A percentile compares a stretch with the other conserved stretches of the same genome.
Evolutionary conservation across 1,139 yeast species (phyloP).

Genomic region (Magnusiomyces tetraspermus): DNA sequence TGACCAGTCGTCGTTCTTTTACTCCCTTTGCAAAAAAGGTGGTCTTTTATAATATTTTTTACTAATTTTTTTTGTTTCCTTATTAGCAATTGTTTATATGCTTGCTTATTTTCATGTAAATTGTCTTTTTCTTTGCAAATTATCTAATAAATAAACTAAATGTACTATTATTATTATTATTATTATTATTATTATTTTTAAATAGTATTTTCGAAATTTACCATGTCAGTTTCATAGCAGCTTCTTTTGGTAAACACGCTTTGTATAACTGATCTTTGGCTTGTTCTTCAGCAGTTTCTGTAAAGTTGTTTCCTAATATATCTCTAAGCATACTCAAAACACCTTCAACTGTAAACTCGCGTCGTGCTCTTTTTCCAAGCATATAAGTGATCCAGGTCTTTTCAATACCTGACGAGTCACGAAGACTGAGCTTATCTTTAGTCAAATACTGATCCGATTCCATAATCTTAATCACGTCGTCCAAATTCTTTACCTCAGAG

Average conservation of each 20-base stretch:
- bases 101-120: no score
- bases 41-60: conserved; percentile 24
- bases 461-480: conserved; percentile 7
- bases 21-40: conserved; percentile 61
- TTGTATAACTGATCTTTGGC: conserved; percentile 8
- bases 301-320: conserved; percentile 6
- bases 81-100: background rate
- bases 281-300: conserved; percentile 4
- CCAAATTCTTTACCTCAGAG: conserved; percentile 4
- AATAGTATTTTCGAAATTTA: background rate
- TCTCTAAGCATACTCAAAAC: conserved; percentile 5
- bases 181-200: background rate
- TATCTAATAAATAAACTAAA: no score
- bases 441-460: conserved; percentile 8
- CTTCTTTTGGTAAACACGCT: conserved; percentile 5
- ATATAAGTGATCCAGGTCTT: conserved; percentile 7
- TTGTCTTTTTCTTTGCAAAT: background rate
- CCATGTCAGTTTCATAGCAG: conserved; percentile 2
- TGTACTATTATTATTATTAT: background rate
- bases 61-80: background rate
- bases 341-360: conserved; percentile 12
- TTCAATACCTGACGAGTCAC: background rate
- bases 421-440: background rate
- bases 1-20: conserved; percentile 41
- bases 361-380: conserved; percentile 12